Evolutionary conservation across 1,284 basidiomycete genomes (phyloP), one percentile per base, ranked within the genome.

Genomic region (Ganoderma resinaceum): DNA sequence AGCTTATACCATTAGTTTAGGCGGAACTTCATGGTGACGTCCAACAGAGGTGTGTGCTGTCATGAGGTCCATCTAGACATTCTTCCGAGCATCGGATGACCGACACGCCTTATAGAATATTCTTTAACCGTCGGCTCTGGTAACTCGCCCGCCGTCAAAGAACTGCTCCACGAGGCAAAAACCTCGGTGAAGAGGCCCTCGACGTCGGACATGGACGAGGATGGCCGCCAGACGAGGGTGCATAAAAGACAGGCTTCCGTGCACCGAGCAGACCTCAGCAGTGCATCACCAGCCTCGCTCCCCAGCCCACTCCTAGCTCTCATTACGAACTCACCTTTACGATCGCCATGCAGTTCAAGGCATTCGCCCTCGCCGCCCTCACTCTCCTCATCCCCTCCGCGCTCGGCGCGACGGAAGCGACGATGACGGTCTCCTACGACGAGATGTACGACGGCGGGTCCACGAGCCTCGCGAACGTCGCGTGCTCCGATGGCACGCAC

Each of bases 401-500:
- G 23, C 69, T 71, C 62, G 75, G 69, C 57, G 52, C 61, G 11
- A 38, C 76, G 31, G 65, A 67, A 53, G 37, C 62, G 35, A 58
- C 64, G 52, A 63, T 76, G 63, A 74, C 71, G 31, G 74, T 85
- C 61, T 80, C 81, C 9, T 85, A 81, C 72, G 84, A 86, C 75
- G 63, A 74, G 35, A 67, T 72, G n/a, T 89, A 87, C 76, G 85
- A 86, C 77, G 69, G 80, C 20, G 42, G 74, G 6, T 70, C 70
- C 9, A 65, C 71, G 46, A 77, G 81, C 11, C 77, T 87, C 46
- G 1, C 67, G 62, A 76, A 62, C 37, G 80, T 86, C 65, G 81
- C 86, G 4, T 89, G 88, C 75, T 89, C 87, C 2, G 77, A 86
- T 63, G 86, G 85, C 8, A 4, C 75, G 4, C 77, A 84, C 72